Evolutionary conservation across 352 stramenopile species (phyloP).

Genomic region (Globisporangium uncinulatum): DNA sequence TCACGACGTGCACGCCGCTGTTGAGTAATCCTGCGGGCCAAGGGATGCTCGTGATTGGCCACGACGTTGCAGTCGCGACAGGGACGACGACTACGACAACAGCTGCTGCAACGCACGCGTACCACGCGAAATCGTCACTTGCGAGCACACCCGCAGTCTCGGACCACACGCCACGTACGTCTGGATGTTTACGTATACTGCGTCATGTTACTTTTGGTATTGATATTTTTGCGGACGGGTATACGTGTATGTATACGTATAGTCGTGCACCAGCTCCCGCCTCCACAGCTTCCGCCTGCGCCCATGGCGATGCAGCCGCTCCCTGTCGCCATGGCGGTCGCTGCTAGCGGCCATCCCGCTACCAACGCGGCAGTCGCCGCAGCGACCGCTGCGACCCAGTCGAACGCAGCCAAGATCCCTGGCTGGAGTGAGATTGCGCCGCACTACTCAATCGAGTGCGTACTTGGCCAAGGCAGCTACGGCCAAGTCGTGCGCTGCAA

Average conservation of each 20-base stretch:
- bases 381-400: constrained; percentile 19
- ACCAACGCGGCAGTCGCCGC: constrained; percentile 7
- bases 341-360: constrained; percentile 4
- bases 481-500: constrained; percentile 85
- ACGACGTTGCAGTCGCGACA: constrained; percentile 52
- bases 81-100: constrained; percentile 9
- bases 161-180: constrained; percentile 44
- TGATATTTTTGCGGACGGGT: too few species aligned
- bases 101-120: constrained; percentile 15
- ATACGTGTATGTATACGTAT: background rate
- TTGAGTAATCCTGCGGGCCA: constrained; percentile 67
- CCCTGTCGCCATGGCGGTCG: constrained; percentile 7
- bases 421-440: constrained; percentile 80
- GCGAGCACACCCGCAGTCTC: constrained; percentile 51
- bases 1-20: constrained; percentile 67
- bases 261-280: constrained; percentile 10
- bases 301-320: background rate
- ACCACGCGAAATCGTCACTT: constrained; percentile 31
- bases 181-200: constrained; percentile 4
- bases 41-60: constrained; percentile 77
- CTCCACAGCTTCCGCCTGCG: constrained; percentile 3
- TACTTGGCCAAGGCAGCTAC: constrained; percentile 81
- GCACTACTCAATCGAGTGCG: constrained; percentile 82
- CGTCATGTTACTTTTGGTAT: too few species aligned
- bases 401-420: constrained; percentile 69